A percentile compares a stretch with the other conserved stretches of the same genome.
Evolutionary conservation across 352 stramenopile genomes (phyloP).

Genomic region (Globisporangium cederbergense): DNA sequence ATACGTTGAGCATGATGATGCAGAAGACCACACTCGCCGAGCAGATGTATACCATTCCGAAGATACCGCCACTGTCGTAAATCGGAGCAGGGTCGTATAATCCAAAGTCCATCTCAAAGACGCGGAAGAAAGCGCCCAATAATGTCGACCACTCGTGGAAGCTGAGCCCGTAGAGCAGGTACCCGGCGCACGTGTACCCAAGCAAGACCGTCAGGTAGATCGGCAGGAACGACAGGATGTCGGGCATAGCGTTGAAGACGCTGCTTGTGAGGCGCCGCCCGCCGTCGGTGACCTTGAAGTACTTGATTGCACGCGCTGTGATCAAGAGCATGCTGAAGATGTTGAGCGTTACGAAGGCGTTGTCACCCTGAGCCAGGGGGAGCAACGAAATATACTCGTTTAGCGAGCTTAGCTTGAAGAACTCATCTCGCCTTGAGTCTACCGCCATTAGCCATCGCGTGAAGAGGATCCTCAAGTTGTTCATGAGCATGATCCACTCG

Average conservation of each 20-base stretch:
- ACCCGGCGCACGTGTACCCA: slow-evolving; percentile 61
- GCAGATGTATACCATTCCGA: slow-evolving; percentile 67
- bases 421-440: slow-evolving; percentile 22
- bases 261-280: slow-evolving; percentile 54
- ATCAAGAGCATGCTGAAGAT: slow-evolving; percentile 62
- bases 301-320: slow-evolving; percentile 55
- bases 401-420: slow-evolving; percentile 40
- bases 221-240: slow-evolving; percentile 66
- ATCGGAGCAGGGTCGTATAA: slow-evolving; percentile 66
- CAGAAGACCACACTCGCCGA: slow-evolving; percentile 65
- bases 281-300: slow-evolving; percentile 67
- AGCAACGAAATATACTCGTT: slow-evolving; percentile 47
- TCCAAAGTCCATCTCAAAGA: slow-evolving; percentile 76
- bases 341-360: slow-evolving; percentile 52
- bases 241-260: slow-evolving; percentile 60
- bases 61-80: slow-evolving; percentile 52
- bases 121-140: slow-evolving; percentile 45
- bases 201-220: slow-evolving; percentile 65
- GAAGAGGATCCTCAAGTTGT: slow-evolving; percentile 6
- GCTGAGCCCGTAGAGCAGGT: slow-evolving; percentile 64
- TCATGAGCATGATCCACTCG: background rate
- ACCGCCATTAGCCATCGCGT: slow-evolving; percentile 46
- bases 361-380: slow-evolving; percentile 41
- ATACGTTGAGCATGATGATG: slow-evolving; percentile 80
- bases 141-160: slow-evolving; percentile 69